These are phyloP conservation scores for Emmonsiellopsis sp. DNA, from an alignment of 2,329 filamentous ascomycete genomes.

Conservation along the genomic window DNA sequence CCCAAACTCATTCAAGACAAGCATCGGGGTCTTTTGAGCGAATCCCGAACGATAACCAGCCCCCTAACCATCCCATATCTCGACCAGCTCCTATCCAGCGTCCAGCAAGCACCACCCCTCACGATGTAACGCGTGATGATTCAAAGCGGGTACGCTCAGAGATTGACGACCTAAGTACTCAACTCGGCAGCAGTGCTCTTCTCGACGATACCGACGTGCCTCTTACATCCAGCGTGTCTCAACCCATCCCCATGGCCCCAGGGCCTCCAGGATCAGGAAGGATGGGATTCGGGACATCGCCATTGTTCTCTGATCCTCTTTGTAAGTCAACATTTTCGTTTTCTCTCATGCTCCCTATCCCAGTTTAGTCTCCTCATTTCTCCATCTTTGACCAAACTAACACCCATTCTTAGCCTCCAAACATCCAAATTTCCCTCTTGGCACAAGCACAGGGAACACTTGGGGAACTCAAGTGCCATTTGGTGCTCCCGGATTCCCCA, in stretches of 20 bases:
- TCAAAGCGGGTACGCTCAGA: slow-evolving; percentile 42
- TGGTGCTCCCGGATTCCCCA: slow-evolving; percentile 28
- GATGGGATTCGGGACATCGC: slow-evolving; percentile 33
- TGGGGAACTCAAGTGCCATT: slow-evolving; percentile 32
- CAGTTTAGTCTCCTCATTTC: background rate
- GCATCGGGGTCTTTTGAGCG: slow-evolving; percentile 56
- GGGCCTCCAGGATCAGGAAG: slow-evolving; percentile 39
- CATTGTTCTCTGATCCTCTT: slow-evolving; percentile 36
- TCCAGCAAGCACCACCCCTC: slow-evolving; percentile 62
- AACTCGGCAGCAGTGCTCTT: slow-evolving; percentile 83
- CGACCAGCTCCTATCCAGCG: slow-evolving; percentile 81
- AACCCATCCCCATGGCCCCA: slow-evolving; percentile 37
- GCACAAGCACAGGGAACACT: slow-evolving; percentile 21
- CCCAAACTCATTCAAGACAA: slow-evolving; percentile 63
- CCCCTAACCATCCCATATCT: slow-evolving; percentile 62
- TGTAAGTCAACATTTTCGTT: slow-evolving; percentile 21
- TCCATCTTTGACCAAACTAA: slow-evolving; percentile 4
- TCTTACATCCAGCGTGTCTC: slow-evolving; percentile 41
- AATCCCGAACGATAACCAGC: slow-evolving; percentile 49
- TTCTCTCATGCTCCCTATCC: background rate
- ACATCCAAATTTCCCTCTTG: slow-evolving; percentile 24
- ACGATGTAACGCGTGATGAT: slow-evolving; percentile 35
- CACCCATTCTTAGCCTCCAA: slow-evolving; percentile 21
- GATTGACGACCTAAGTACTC: slow-evolving; percentile 64
- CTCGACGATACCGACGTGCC: slow-evolving; percentile 66